Base-by-base conservation (phyloP, 352 stramenopile genomes). In the Phytophthora agathidicida region DNA sequence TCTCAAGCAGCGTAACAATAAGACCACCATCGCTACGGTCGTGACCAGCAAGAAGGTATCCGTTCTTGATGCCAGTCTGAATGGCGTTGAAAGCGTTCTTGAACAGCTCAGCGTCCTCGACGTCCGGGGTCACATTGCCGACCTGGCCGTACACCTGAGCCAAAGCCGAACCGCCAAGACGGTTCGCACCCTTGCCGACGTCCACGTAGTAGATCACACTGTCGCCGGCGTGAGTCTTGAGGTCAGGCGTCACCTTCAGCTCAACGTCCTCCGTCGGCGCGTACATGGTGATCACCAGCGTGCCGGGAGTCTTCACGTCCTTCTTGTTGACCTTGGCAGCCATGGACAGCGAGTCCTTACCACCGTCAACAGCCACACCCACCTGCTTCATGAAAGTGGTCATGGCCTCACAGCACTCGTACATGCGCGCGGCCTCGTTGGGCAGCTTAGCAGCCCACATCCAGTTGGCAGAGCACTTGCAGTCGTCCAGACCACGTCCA, bases 331-430 rank as follows among this genome's bases (percentile, higher is more conserved):
- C 86, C 73, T 94, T 90, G 36, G 97, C 98, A 28, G 98, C 98
- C 98, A 99, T 99, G 39, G 96, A 99, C 31, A 99, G 80, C 33
- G 97, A 99, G 75, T 99, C 98, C 79, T 99, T 99, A 35, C 97
- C 98, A 50, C 97, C 97, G 62, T 99, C 98, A 52, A 99, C 97
- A 28, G 96, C 89, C 16, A 98, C 89, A n/a, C 95, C 96, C 37
- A 99, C 75, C 47, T 93, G 78, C 51, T 98, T 91, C 76, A 99
- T 96, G 28, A 97, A 96, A 50, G 96, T 86, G 7, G 91, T 91
- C 73, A 99, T 96, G 1, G 97, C 96, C 47, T 94, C 77, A 73
- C 97, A 99, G 53, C 96, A 98, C 73, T 99, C 96, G 75, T 98
- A 99, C 97, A 99, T 99, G 53, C 96, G 96, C 6, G 96, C 92